Percentiles rank a stretch among this genome's conserved stretches.
phyloP scores from a whole-genome alignment of 2,329 filamentous ascomycete genomes.

The Diaporthe sp. region DNA sequence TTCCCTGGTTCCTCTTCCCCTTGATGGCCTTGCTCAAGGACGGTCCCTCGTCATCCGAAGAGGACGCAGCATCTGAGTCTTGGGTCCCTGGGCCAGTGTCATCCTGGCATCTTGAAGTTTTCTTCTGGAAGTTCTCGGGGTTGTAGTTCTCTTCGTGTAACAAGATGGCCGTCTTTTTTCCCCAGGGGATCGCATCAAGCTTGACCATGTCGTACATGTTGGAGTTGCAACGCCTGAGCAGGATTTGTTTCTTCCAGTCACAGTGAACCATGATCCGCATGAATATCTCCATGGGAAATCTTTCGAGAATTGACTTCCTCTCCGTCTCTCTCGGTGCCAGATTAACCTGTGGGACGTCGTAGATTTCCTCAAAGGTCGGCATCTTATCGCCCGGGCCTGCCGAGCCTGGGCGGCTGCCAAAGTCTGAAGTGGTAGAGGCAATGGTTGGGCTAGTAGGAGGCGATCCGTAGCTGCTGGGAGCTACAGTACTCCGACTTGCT shows the following conservation, averaged over 20 bases:
- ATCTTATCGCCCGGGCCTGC: not conserved
- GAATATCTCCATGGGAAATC: slow-evolving; percentile 34
- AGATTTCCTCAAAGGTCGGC: slow-evolving; percentile 34
- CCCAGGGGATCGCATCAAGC: slow-evolving; percentile 38
- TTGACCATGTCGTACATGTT: slow-evolving; percentile 30
- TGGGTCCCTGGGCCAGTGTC: not conserved
- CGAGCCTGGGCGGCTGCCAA: slow-evolving; percentile 12
- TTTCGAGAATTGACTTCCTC: slow-evolving; percentile 29
- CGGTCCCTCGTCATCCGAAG: not conserved
- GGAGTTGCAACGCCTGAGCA: slow-evolving; percentile 35
- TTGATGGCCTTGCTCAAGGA: not conserved
- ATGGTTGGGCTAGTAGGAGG: slow-evolving; percentile 26
- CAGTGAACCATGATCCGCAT: slow-evolving; percentile 40
- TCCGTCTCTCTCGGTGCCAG: slow-evolving; percentile 14
- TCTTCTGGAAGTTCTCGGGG: slow-evolving; percentile 34
- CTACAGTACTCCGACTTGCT: not conserved
- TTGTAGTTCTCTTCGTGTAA: slow-evolving; percentile 35
- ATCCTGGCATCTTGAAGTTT: not conserved
- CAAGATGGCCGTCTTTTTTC: slow-evolving; percentile 31
- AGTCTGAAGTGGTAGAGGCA: slow-evolving; percentile 7
- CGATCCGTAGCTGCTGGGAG: slow-evolving; percentile 5
- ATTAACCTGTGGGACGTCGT: slow-evolving; percentile 18
- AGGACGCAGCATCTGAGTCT: not conserved
- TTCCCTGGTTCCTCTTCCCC: not conserved
- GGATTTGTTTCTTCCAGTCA: slow-evolving; percentile 31